These are phyloP conservation scores for Fusarium armeniacum DNA, from an alignment of 2,329 filamentous ascomycete species.

Conservation along the genomic window DNA sequence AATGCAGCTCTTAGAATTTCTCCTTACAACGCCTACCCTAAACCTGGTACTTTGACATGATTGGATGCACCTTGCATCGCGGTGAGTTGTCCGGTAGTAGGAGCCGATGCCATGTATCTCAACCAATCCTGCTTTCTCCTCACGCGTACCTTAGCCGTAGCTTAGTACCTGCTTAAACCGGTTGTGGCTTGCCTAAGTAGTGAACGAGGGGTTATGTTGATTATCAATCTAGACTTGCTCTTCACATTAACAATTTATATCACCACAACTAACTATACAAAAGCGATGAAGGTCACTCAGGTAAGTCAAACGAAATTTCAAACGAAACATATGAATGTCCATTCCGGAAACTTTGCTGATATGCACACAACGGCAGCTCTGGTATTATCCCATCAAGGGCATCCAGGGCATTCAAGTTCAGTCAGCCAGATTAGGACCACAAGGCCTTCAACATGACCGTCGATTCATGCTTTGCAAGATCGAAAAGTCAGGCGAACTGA, in stretches of 20 bases:
- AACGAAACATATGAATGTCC: background rate
- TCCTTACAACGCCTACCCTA: background rate
- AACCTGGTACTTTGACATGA: background rate
- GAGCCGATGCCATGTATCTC: slow-evolving; percentile 13
- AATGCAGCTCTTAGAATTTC: background rate
- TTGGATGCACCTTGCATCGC: slow-evolving; percentile 2
- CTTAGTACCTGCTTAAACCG: slow-evolving; percentile 15
- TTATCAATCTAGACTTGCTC: slow-evolving; percentile 31
- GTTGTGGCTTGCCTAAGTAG: slow-evolving; percentile 22
- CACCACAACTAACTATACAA: slow-evolving; percentile 21
- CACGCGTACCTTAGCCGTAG: background rate
- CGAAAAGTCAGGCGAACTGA: slow-evolving; percentile 57
- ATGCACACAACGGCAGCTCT: slow-evolving; percentile 60
- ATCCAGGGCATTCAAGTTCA: slow-evolving; percentile 72
- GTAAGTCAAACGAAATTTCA: slow-evolving; percentile 32
- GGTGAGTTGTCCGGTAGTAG: slow-evolving; percentile 9
- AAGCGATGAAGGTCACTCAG: slow-evolving; percentile 53
- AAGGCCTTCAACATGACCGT: slow-evolving; percentile 76
- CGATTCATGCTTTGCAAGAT: slow-evolving; percentile 77
- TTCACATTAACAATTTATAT: slow-evolving; percentile 22
- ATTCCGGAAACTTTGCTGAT: slow-evolving; percentile 9
- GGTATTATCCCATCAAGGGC: slow-evolving; percentile 81
- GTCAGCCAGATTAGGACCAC: slow-evolving; percentile 67
- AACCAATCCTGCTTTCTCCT: slow-evolving; percentile 17
- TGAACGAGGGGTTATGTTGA: slow-evolving; percentile 33